Percentiles rank a stretch among this genome's conserved stretches.
Evolutionary conservation across 192 early-diverging fungal species (phyloP).

Genomic region (Haplosporangium gracile): DNA sequence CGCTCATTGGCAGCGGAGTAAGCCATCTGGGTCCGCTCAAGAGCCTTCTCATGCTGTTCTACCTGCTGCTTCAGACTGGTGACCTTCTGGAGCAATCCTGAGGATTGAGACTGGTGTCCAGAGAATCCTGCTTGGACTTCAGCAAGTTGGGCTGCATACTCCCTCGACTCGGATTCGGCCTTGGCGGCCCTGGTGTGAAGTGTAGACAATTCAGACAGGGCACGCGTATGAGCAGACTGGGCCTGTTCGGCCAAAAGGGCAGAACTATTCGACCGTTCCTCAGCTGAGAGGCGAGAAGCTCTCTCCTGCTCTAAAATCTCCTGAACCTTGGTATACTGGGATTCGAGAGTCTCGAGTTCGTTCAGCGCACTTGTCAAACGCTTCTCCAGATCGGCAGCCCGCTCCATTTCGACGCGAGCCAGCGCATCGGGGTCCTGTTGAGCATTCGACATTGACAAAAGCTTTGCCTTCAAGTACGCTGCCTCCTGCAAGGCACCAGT

Average conservation of each 20-base stretch:
- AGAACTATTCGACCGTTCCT: conserved; percentile 60
- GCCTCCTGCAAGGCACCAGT: conserved; percentile 70
- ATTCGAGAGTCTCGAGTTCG: conserved; percentile 56
- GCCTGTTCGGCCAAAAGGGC: conserved; percentile 61
- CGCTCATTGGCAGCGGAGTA: conserved; percentile 55
- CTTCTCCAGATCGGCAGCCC: conserved; percentile 61
- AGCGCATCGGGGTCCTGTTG: conserved; percentile 54
- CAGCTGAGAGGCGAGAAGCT: conserved; percentile 52
- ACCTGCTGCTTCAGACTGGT: conserved; percentile 49
- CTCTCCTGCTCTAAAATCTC: conserved; percentile 60
- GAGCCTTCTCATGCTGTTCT: conserved; percentile 55
- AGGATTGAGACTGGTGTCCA: conserved; percentile 46
- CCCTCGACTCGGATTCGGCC: conserved; percentile 61
- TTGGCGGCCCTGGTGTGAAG: conserved; percentile 56
- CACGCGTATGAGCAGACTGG: conserved; percentile 61
- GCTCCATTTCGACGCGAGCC: conserved; percentile 58
- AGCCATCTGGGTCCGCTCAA: conserved; percentile 57
- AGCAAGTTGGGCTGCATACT: conserved; percentile 51
- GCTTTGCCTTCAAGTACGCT: conserved; percentile 65
- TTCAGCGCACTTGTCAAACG: conserved; percentile 57
- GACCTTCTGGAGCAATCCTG: conserved; percentile 37
- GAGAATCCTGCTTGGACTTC: conserved; percentile 53
- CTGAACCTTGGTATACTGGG: conserved; percentile 51
- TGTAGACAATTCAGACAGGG: conserved; percentile 57
- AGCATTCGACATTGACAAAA: conserved; percentile 57